Evolutionary conservation across 495 filamentous ascomycete genomes (phyloP).

Genomic region (Talaromyces proteolyticus): DNA sequence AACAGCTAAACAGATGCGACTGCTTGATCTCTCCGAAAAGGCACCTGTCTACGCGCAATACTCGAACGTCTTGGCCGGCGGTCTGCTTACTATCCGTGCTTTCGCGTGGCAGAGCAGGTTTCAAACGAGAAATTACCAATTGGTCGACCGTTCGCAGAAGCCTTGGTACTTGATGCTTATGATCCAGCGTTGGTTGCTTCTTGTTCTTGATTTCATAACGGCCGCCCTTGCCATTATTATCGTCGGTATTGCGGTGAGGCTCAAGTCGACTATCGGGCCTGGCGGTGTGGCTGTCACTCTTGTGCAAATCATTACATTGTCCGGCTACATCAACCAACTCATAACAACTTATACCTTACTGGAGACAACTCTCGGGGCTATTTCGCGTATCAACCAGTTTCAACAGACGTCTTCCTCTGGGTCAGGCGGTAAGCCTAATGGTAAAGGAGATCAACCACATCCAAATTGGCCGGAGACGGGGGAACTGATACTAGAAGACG

Average conservation of each 20-base stretch:
- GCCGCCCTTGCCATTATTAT: constrained; percentile 24
- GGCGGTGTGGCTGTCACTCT: constrained; percentile 41
- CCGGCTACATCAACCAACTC: constrained; percentile 15
- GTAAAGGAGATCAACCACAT: constrained; percentile 11
- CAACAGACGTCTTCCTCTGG: constrained; percentile 5
- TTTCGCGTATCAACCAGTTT: constrained; percentile 26
- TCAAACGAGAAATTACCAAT: constrained; percentile 22
- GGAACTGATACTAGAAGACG: background rate
- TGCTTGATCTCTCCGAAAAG: constrained; percentile 47
- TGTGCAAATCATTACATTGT: constrained; percentile 30
- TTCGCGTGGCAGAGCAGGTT: constrained; percentile 35
- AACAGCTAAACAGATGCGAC: constrained; percentile 46
- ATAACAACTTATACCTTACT: constrained; percentile 20
- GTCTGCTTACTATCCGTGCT: constrained; percentile 35
- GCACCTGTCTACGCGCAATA: constrained; percentile 43
- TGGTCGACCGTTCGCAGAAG: constrained; percentile 42
- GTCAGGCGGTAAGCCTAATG: constrained; percentile 7
- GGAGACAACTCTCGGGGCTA: constrained; percentile 33
- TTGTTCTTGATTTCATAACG: constrained; percentile 31
- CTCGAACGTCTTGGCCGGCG: constrained; percentile 32
- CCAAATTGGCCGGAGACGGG: constrained; percentile 9
- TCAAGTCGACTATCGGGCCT: constrained; percentile 19
- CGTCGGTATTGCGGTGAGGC: constrained; percentile 19
- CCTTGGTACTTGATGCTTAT: constrained; percentile 41
- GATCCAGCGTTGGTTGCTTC: constrained; percentile 30